Conservation (phyloP, 208 protist species). For the Porcisia hertigi region DNA sequence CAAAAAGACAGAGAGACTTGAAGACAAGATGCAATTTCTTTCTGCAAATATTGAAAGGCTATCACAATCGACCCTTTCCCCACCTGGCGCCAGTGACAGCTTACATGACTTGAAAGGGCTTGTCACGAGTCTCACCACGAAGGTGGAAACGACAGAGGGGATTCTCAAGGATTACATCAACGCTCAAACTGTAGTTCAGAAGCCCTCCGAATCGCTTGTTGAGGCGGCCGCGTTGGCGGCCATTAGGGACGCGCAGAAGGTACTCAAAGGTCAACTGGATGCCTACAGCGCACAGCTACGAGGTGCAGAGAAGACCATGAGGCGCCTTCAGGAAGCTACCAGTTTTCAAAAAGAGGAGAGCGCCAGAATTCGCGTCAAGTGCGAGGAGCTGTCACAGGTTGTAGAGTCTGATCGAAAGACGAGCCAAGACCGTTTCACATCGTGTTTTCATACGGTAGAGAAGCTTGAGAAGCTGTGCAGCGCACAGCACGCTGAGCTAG, state of each 20-base stretch:
- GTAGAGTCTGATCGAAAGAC: constrained; percentile 16
- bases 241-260: neutral
- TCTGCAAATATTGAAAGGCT: neutral
- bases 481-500: constrained; percentile 7
- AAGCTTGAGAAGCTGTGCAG: constrained; percentile 19
- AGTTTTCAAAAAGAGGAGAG: constrained; percentile 13
- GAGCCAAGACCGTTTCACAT: constrained; percentile 13
- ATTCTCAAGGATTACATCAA: neutral
- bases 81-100: neutral
- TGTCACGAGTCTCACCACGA: constrained; percentile 1
- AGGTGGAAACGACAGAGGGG: constrained; percentile 1
- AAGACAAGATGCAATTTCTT: constrained; percentile 25
- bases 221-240: neutral
- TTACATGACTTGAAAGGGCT: constrained; percentile 9
- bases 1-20: constrained; percentile 32
- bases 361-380: constrained; percentile 7
- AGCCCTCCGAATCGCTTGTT: neutral
- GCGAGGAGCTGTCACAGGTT: constrained; percentile 14
- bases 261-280: neutral
- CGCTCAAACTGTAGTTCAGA: neutral
- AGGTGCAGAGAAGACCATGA: neutral
- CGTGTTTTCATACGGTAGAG: constrained; percentile 26
- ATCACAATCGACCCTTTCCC: neutral
- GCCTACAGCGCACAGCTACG: neutral
- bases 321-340: neutral